These are phyloP conservation scores for Excoecaria cochinchinensis DNA, from an alignment of 345 rosid genomes.

Conservation along the genomic window DNA sequence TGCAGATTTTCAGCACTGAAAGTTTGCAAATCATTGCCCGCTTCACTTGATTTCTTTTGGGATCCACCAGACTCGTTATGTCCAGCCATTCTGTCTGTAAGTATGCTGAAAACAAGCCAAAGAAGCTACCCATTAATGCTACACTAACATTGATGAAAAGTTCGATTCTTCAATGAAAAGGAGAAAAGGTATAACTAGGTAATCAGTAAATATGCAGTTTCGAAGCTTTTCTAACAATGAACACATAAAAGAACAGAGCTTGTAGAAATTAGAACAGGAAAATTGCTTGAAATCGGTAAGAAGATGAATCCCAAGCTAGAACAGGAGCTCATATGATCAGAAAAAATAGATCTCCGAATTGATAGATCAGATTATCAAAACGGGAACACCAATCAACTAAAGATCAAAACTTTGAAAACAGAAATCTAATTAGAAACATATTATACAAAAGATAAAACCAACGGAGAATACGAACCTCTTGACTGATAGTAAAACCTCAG, in stretches of 20 bases:
- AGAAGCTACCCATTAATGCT: neutral
- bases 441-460: neutral
- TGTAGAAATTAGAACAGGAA: neutral
- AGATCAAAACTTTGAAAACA: neutral
- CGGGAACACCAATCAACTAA: neutral
- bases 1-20: slow-evolving; percentile 79
- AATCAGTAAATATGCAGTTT: neutral
- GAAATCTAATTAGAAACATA: neutral
- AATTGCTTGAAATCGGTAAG: neutral
- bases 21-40: slow-evolving; percentile 54
- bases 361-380: neutral
- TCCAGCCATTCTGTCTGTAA: slow-evolving; percentile 48
- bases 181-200: neutral
- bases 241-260: neutral
- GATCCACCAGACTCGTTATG: slow-evolving; percentile 47
- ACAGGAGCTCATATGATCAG: neutral
- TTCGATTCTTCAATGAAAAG: neutral
- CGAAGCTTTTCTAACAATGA: neutral
- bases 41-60: slow-evolving; percentile 63
- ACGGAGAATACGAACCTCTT: slow-evolving; percentile 6
- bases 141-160: neutral
- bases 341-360: slow-evolving; percentile 8
- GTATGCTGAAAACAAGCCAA: neutral
- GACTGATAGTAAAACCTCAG: neutral
- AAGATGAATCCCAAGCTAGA: neutral